Conservation (phyloP, 495 filamentous ascomycete genomes). For the Trichoderma erinaceum region DNA sequence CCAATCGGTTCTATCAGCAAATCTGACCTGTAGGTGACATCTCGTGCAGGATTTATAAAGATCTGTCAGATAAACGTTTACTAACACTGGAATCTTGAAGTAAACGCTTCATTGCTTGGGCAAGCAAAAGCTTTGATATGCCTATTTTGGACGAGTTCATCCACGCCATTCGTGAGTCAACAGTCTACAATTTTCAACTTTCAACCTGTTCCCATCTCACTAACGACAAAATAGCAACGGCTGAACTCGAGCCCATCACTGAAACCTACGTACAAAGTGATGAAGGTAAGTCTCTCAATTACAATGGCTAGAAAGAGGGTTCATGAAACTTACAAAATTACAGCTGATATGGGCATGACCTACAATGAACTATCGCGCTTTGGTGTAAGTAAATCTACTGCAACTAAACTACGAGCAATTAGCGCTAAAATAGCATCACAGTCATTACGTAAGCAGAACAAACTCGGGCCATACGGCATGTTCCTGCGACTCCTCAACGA, state of each 20-base stretch:
- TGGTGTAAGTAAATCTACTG: slow-evolving; percentile 27
- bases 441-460: slow-evolving; percentile 59
- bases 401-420: not conserved
- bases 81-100: not conserved
- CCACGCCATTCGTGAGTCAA: slow-evolving; percentile 75
- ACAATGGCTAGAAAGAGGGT: not conserved
- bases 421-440: slow-evolving; percentile 18
- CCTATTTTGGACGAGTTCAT: slow-evolving; percentile 75
- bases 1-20: slow-evolving; percentile 70
- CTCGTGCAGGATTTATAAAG: too few relatives aligned
- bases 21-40: slow-evolving; percentile 44
- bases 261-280: slow-evolving; percentile 53
- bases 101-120: slow-evolving; percentile 70
- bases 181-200: slow-evolving; percentile 67
- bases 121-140: slow-evolving; percentile 54
- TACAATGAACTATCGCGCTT: slow-evolving; percentile 54
- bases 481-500: slow-evolving; percentile 63
- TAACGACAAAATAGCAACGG: slow-evolving; percentile 45
- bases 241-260: slow-evolving; percentile 1
- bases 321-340: slow-evolving; percentile 24
- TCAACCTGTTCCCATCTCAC: slow-evolving; percentile 30
- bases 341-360: slow-evolving; percentile 38
- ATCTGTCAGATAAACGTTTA: too few relatives aligned
- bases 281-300: slow-evolving; percentile 11
- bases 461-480: slow-evolving; percentile 68